A percentile compares a stretch with the other conserved stretches of the same genome.
Conservation (phyloP, 805 yeast genomes). For the Wickerhamomyces chambardii region DNA sequence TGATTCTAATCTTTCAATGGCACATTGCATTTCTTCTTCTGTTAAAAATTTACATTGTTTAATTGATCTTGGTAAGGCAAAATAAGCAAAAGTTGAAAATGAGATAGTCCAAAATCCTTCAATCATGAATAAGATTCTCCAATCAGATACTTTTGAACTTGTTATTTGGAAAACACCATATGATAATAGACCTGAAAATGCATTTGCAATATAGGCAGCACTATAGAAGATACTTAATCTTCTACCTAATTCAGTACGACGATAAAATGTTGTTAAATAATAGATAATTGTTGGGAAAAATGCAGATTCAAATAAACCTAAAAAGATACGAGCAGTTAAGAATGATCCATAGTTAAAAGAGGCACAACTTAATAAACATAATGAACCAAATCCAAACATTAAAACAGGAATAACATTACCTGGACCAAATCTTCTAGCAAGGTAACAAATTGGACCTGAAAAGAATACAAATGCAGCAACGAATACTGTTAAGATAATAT, state of each 20-base stretch:
- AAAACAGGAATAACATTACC: slow-evolving; percentile 34
- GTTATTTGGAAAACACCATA: slow-evolving; percentile 32
- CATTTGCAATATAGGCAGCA: slow-evolving; percentile 19
- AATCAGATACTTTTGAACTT: slow-evolving; percentile 27
- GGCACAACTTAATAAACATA: slow-evolving; percentile 27
- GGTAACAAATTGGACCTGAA: slow-evolving; percentile 32
- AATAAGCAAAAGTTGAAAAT: slow-evolving; percentile 26
- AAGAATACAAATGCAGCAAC: slow-evolving; percentile 35
- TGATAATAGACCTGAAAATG: slow-evolving; percentile 33
- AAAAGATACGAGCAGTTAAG: slow-evolving; percentile 33
- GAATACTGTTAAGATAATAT: slow-evolving; percentile 34
- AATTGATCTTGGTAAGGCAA: slow-evolving; percentile 30
- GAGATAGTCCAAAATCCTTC: slow-evolving; percentile 35
- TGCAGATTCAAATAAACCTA: slow-evolving; percentile 33
- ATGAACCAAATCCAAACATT: slow-evolving; percentile 35
- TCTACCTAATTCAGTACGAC: slow-evolving; percentile 25
- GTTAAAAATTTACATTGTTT: slow-evolving; percentile 31
- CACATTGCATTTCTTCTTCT: slow-evolving; percentile 25
- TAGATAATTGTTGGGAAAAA: slow-evolving; percentile 30
- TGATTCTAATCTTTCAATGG: slow-evolving; percentile 28
- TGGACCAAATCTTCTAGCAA: slow-evolving; percentile 32
- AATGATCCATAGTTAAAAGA: slow-evolving; percentile 27
- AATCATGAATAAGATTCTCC: slow-evolving; percentile 40
- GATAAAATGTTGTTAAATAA: slow-evolving; percentile 28
- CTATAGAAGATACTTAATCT: slow-evolving; percentile 27